Conservation (phyloP, 371 early-diverging fungal species). For the Umbelopsis sp. region DNA sequence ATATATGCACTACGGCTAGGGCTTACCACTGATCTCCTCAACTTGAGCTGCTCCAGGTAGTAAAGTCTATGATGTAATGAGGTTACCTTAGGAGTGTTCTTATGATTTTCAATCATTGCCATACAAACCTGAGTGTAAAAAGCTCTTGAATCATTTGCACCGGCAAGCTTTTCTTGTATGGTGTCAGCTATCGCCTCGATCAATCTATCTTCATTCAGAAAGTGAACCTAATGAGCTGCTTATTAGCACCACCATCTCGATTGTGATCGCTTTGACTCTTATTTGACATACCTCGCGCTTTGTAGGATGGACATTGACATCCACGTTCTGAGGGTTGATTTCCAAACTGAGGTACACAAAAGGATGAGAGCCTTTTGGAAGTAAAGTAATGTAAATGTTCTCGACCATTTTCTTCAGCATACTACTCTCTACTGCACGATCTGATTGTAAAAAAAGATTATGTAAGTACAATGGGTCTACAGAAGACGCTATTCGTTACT, state of each 20-base stretch:
- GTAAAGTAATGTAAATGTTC: constrained; percentile 72
- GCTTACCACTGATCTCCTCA: not conserved
- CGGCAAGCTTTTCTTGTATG: constrained; percentile 59
- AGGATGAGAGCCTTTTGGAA: constrained; percentile 89
- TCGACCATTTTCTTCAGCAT: constrained; percentile 82
- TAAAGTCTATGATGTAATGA: constrained; percentile 21
- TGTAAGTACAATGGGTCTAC: not conserved
- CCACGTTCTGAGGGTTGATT: constrained; percentile 84
- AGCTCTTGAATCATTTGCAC: constrained; percentile 54
- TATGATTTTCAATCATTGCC: not conserved
- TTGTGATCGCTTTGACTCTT: not conserved
- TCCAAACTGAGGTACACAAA: constrained; percentile 91
- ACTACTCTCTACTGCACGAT: constrained; percentile 87
- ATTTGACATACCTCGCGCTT: constrained; percentile 75
- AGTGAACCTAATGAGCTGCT: constrained; percentile 67
- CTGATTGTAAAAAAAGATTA: constrained; percentile 35
- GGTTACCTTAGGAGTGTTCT: not conserved
- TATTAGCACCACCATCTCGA: constrained; percentile 20
- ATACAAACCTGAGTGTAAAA: constrained; percentile 56
- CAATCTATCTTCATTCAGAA: constrained; percentile 89
- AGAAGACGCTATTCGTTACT: constrained; percentile 14
- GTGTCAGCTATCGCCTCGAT: constrained; percentile 65
- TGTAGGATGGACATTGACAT: constrained; percentile 99
- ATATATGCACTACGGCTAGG: not conserved
- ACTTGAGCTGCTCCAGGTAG: constrained; percentile 35